These are phyloP conservation scores for Ceratocystis alfenasii DNA, from an alignment of 2,329 filamentous ascomycete genomes.

Conservation along the genomic window DNA sequence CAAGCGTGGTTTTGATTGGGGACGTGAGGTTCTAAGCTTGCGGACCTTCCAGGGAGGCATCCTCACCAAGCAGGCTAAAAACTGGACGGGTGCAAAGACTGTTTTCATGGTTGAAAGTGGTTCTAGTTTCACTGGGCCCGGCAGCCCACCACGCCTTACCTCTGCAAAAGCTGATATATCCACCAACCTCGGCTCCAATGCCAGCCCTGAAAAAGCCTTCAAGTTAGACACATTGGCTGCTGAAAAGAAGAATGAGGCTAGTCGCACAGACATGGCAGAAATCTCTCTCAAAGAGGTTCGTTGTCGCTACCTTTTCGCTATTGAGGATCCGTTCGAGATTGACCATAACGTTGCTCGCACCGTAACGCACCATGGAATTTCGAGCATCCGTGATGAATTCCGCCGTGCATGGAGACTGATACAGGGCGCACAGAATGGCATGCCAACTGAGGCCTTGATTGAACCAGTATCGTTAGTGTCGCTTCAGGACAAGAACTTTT, in stretches of 20 bases:
- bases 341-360: constrained; percentile 83
- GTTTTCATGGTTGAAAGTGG: constrained; percentile 29
- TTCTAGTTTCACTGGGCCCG: constrained; percentile 1
- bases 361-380: constrained; percentile 71
- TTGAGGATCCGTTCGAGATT: constrained; percentile 83
- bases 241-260: constrained; percentile 23
- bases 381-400: constrained; percentile 74
- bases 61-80: constrained; percentile 62
- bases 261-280: constrained; percentile 26
- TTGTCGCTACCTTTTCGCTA: constrained; percentile 72
- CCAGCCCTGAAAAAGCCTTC: constrained; percentile 17
- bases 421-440: constrained; percentile 32
- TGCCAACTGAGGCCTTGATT: constrained; percentile 39
- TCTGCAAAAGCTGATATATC: not conserved
- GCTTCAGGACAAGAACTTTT: constrained; percentile 28
- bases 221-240: not conserved
- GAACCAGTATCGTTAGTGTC: constrained; percentile 36
- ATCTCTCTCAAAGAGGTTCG: constrained; percentile 54
- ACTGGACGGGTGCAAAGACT: constrained; percentile 75
- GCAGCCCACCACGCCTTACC: not conserved
- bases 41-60: constrained; percentile 55
- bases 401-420: constrained; percentile 66
- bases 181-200: constrained; percentile 14
- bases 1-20: constrained; percentile 63
- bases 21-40: constrained; percentile 64